These are phyloP conservation scores for Flaveria floridana DNA, from an alignment of 140 eudicot genomes.

Conservation along the genomic window DNA sequence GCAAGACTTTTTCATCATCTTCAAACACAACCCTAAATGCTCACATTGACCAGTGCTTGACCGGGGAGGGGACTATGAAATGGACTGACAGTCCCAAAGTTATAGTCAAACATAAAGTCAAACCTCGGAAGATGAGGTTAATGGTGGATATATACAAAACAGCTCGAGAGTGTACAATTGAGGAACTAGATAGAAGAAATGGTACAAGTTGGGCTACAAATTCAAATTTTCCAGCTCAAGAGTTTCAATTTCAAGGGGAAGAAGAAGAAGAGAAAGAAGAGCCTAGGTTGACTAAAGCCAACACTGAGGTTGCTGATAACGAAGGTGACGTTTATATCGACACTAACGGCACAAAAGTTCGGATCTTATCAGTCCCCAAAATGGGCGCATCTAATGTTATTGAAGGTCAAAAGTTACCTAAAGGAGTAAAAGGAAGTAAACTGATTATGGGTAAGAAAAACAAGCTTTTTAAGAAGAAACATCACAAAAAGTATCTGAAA, in stretches of 20 bases:
- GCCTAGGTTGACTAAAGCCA: conserved; percentile 22
- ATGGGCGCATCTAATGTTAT: conserved; percentile 19
- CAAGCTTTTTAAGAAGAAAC: conserved; percentile 38
- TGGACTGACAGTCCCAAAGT: conserved; percentile 52
- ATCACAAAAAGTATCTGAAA: conserved; percentile 43
- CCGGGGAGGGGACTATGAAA: conserved; percentile 54
- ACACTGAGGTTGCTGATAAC: conserved; percentile 37
- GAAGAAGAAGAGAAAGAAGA: conserved; percentile 38
- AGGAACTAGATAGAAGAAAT: conserved; percentile 87
- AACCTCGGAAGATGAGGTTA: conserved; percentile 64
- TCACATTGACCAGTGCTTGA: conserved; percentile 90
- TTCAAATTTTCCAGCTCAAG: conserved; percentile 44
- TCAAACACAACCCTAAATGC: conserved; percentile 95
- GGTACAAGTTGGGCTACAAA: conserved; percentile 82
- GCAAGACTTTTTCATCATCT: conserved; percentile 76
- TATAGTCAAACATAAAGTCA: conserved; percentile 60
- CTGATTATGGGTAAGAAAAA: conserved; percentile 44
- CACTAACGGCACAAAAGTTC: conserved; percentile 73
- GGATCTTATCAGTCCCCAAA: conserved; percentile 59
- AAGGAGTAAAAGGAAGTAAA: conserved; percentile 50
- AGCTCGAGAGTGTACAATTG: conserved; percentile 68
- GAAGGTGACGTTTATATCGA: conserved; percentile 82
- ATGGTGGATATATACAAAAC: conserved; percentile 71
- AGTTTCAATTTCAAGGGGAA: conserved; percentile 36
- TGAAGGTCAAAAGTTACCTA: conserved; percentile 31